Evolutionary conservation across 106 monocot genomes (phyloP), one percentile per base, ranked within the genome.

Genomic region (Phalaenopsis aphrodite): DNA sequence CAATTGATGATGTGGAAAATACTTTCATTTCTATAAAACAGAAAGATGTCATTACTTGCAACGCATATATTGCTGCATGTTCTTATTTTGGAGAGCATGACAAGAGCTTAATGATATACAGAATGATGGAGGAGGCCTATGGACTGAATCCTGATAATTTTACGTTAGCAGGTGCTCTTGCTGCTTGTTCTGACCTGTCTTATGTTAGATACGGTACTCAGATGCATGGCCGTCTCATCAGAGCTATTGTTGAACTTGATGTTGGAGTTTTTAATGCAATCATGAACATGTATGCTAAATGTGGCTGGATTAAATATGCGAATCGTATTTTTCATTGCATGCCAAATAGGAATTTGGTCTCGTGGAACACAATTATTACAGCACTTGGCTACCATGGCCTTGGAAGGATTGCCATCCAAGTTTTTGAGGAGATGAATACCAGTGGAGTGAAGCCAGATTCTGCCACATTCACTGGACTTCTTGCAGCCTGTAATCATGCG

Each of bases 231-330:
- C 81, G 39, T 69, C 79, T 88, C 5, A 81, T 91, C 52, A 83
- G 88, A 84, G 82, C 77, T 21, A 76, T 76, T 41, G 65, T 2
- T 78, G 39, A 21, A 77, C 68, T 68, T 5, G 93, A 90, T 72
- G 58, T 76, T 47, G 86, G 78, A 56, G 87, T 93, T 74, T 19
- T 58, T 61, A 90, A 93, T 82, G 90, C 87, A 11, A 79, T 93
- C 30, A 81, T 93, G 47, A 90, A 90, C 82, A 87, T 90, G 88
- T 93, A 93, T 66, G 85, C 85, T 5, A 93, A 90, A 72, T 93
- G 93, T 77, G 93, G 93, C 65, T 67, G 46, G 41, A 88, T 88
- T 41, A 15, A 24, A 39, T 83, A 82, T 77, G 90, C 90, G 30
- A 42, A 43, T 41, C 37, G 38, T 55, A 5, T 83, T 18, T 93